Conservation (phyloP, 1,139 yeast genomes). For the Meyerozyma carpophila region DNA sequence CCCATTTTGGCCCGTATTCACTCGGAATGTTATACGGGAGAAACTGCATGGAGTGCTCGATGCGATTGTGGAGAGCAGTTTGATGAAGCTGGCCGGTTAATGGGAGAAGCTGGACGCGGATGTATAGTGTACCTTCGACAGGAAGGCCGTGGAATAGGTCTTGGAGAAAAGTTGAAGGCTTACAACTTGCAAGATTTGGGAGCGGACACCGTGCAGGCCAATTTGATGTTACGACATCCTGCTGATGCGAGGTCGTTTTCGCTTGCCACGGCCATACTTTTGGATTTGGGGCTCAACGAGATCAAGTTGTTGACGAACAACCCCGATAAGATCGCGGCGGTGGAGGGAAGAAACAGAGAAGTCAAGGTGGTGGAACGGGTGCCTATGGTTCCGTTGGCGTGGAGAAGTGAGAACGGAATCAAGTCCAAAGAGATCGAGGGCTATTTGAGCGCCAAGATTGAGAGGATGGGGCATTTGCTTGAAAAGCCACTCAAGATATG, state of each 20-base stretch:
- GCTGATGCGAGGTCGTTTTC: conserved; percentile 94
- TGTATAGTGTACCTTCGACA: conserved; percentile 94
- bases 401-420: conserved; percentile 66
- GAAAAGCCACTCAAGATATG: conserved; percentile 48
- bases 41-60: conserved; percentile 97
- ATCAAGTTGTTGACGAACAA: conserved; percentile 86
- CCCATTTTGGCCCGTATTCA: conserved; percentile 72
- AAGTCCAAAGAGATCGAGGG: conserved; percentile 85
- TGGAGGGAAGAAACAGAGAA: conserved; percentile 72
- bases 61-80: conserved; percentile 99
- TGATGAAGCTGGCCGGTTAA: conserved; percentile 92
- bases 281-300: conserved; percentile 71
- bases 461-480: conserved; percentile 93
- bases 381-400: conserved; percentile 94
- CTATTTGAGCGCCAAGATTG: conserved; percentile 87
- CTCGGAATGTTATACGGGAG: conserved; percentile 98
- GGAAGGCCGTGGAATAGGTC: conserved; percentile 97
- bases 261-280: conserved; percentile 85
- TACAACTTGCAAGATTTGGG: conserved; percentile 96
- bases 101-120: conserved; percentile 85
- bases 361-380: conserved; percentile 78
- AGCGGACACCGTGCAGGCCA: conserved; percentile 97
- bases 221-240: conserved; percentile 86
- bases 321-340: conserved; percentile 94
- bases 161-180: conserved; percentile 95